Conservation (phyloP, 116 monocot genomes). For the Posidonia oceanica region DNA sequence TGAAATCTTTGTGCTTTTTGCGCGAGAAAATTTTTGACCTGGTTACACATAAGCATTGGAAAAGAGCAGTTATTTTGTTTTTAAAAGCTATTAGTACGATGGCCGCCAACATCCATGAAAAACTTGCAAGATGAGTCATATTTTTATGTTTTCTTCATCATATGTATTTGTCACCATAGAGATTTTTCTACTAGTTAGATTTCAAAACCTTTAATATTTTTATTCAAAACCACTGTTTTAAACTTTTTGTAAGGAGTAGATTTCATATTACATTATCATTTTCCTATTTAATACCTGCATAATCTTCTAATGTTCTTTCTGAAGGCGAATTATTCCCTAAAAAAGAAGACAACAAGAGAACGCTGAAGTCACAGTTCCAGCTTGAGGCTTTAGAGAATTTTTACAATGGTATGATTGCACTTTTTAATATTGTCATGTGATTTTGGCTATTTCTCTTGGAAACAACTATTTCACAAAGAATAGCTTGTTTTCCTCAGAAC, state of each 20-base stretch:
- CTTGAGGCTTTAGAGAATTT: conserved; percentile 32
- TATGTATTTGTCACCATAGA: no score
- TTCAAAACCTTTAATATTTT: not conserved
- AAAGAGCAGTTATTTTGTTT: no score
- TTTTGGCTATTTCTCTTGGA: not conserved
- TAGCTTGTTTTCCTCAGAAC: conserved; percentile 17
- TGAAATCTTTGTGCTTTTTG: no score
- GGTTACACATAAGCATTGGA: no score
- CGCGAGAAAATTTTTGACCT: no score
- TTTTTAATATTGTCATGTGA: not conserved
- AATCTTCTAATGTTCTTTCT: not conserved
- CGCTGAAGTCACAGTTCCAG: conserved; percentile 29
- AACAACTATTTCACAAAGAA: not conserved
- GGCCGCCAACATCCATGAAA: no score
- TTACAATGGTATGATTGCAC: conserved; percentile 22
- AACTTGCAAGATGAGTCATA: no score
- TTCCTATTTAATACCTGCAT: not conserved
- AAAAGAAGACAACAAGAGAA: conserved; percentile 13
- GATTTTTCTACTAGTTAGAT: not conserved
- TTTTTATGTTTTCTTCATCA: no score
- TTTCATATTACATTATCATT: not conserved
- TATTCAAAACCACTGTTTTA: not conserved
- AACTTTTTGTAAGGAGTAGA: not conserved
- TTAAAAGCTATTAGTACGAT: no score
- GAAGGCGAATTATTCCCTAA: not conserved